Conservation (phyloP, 345 rosid species). For the Eucalyptus marginata region DNA sequence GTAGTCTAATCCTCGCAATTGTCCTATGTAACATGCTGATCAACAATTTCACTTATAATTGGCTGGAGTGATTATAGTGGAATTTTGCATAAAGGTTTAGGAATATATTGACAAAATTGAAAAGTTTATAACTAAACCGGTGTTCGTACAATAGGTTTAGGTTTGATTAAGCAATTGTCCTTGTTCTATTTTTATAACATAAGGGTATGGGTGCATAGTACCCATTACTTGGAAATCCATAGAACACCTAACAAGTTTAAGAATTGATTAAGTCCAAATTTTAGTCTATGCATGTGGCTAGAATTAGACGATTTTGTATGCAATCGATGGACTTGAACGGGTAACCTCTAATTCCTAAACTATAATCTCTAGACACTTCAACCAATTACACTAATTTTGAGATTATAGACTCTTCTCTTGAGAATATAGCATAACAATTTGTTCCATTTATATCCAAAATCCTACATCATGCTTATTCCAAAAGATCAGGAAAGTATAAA, state of each 20-base stretch:
- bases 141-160: no score
- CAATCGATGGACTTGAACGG: fast-evolving
- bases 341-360: not conserved
- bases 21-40: fast-evolving
- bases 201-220: not conserved
- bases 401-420: not conserved
- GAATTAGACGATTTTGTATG: not conserved
- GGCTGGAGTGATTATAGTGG: fast-evolving
- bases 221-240: not conserved
- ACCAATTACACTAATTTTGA: not conserved
- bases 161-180: no score
- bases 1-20: fast-evolving
- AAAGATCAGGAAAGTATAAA: fast-evolving
- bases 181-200: not conserved
- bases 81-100: not conserved
- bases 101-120: no score
- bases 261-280: not conserved
- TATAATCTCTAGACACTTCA: fast-evolving
- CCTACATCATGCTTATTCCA: not conserved
- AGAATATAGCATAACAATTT: fast-evolving
- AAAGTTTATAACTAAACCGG: no score
- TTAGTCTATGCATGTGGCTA: not conserved
- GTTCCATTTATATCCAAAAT: not conserved
- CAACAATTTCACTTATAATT: fast-evolving
- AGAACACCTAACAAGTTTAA: fast-evolving